These are phyloP conservation scores for Ettlia oleoabundans DNA, from an alignment of 139 green algal species.

Conservation along the genomic window DNA sequence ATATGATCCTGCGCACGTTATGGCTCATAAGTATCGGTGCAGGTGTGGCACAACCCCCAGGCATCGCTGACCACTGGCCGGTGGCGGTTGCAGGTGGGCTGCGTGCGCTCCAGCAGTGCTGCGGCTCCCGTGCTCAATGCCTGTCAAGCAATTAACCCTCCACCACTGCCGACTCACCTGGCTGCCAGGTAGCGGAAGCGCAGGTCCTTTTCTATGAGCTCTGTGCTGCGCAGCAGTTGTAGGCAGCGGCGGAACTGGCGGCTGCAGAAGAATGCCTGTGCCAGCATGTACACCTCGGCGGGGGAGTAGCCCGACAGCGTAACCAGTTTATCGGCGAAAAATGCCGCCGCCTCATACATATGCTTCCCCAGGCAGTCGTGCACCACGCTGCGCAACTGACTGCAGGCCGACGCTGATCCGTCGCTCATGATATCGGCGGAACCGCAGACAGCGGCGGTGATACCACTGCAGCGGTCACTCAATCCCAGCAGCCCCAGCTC, in stretches of 20 bases:
- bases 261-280: constrained; percentile 79
- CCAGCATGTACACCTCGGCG: constrained; percentile 85
- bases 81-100: too few relatives aligned
- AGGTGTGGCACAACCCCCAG: too few relatives aligned
- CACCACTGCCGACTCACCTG: constrained; percentile 33
- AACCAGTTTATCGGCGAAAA: constrained; percentile 96
- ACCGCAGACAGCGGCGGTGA: not conserved
- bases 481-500: too few relatives aligned
- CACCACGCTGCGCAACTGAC: constrained; percentile 60
- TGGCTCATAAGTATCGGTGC: too few relatives aligned
- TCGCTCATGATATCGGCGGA: not conserved
- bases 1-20: too few relatives aligned
- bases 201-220: constrained; percentile 61
- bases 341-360: constrained; percentile 85
- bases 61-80: too few relatives aligned
- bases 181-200: constrained; percentile 81
- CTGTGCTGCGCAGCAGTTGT: constrained; percentile 58
- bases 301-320: constrained; percentile 66
- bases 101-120: too few relatives aligned
- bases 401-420: not conserved
- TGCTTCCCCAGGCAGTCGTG: constrained; percentile 92
- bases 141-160: too few relatives aligned
- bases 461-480: too few relatives aligned
- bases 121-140: too few relatives aligned
- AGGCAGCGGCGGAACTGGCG: constrained; percentile 81